These are phyloP conservation scores for Echium plantagineum DNA, from an alignment of 257 asterid genomes.

Conservation along the genomic window DNA sequence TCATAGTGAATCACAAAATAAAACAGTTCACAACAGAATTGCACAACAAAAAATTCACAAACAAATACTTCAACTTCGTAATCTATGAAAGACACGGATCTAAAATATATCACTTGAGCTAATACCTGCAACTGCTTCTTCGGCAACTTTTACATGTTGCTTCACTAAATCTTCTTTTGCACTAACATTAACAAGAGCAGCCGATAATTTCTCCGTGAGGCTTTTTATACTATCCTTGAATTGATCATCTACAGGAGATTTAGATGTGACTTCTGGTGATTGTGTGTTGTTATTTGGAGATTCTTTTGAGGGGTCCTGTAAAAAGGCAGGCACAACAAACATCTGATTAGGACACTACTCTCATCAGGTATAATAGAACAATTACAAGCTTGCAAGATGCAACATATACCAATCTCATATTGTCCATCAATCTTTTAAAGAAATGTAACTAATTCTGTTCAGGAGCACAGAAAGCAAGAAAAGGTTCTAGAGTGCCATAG, in stretches of 20 bases:
- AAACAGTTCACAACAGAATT: too few relatives aligned
- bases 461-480: too few relatives aligned
- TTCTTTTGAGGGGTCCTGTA: slow-evolving; percentile 43
- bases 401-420: too few relatives aligned
- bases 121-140: slow-evolving; percentile 84
- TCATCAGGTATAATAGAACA: too few relatives aligned
- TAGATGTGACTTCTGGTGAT: slow-evolving; percentile 45
- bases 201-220: slow-evolving; percentile 53
- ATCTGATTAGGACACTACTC: too few relatives aligned
- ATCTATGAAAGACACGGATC: too few relatives aligned
- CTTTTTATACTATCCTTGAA: slow-evolving; percentile 31
- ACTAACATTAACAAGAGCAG: slow-evolving; percentile 66
- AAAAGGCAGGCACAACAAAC: neutral
- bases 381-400: too few relatives aligned
- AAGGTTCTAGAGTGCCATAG: too few relatives aligned
- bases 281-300: slow-evolving; percentile 23
- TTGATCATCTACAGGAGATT: slow-evolving; percentile 30
- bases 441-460: too few relatives aligned
- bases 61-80: neutral
- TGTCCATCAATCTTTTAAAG: too few relatives aligned
- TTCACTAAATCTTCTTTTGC: slow-evolving; percentile 74
- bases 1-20: too few relatives aligned
- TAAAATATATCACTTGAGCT: too few relatives aligned
- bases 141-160: slow-evolving; percentile 80
- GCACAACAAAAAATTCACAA: neutral